Conservation (phyloP, 2,329 filamentous ascomycete genomes). For the Colletotrichum costaricense region DNA sequence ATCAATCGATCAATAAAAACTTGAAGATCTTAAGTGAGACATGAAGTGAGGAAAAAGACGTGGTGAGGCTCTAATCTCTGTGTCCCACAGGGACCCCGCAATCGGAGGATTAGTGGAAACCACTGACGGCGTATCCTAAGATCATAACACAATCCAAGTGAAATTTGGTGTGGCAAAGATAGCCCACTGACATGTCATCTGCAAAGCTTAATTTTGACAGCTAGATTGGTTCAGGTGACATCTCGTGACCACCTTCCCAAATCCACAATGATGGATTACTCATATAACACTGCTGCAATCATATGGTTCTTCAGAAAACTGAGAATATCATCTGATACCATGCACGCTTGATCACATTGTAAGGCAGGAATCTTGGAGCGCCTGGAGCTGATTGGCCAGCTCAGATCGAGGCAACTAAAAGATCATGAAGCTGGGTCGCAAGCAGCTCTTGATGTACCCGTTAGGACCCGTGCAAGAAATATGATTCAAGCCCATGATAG, state of each 20-base stretch:
- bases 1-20: background rate
- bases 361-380: too few species aligned
- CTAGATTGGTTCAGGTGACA: background rate
- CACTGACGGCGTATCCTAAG: background rate
- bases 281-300: background rate
- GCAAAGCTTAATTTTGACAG: background rate
- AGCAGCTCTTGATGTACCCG: too few species aligned
- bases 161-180: background rate
- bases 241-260: conserved; percentile 4
- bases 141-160: background rate
- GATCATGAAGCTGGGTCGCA: too few species aligned
- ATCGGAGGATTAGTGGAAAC: conserved; percentile 1
- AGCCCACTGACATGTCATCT: background rate
- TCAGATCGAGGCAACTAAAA: too few species aligned
- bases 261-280: background rate
- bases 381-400: too few species aligned
- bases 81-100: conserved; percentile 4
- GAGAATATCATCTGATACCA: too few species aligned
- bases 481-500: too few species aligned
- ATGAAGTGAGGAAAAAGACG: background rate
- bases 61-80: conserved; percentile 6
- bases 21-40: background rate
- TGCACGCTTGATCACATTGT: too few species aligned
- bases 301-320: background rate
- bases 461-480: too few species aligned